Evolutionary conservation across 306 rosid species (phyloP), one percentile per base, ranked within the genome.

Genomic region (Fragaria iinumae): DNA sequence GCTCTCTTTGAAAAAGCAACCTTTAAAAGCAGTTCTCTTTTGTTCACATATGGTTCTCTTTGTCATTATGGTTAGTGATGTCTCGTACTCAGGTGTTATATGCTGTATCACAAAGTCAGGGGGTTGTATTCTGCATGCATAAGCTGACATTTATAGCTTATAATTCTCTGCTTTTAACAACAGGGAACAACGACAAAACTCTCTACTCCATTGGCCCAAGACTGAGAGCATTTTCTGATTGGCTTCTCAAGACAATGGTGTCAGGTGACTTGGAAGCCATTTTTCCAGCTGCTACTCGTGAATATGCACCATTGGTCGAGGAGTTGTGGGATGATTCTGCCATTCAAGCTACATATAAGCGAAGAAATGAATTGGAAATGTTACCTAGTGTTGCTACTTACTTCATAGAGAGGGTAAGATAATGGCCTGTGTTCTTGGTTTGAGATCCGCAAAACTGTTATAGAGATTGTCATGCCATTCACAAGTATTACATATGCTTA

Each of bases 251-350:
- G 91, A 89, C 89, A 48, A 96, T 92, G 96, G 97, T 84, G 50
- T 82, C 90, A 0, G 99, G 99, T 81, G 90, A 90, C 84, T 86
- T 96, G 82, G 99, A 92, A 84, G 91, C 91, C 65, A 88, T 96
- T 80, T 96, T 96, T 81, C 99, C 99, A 67, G 99, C 99, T 11
- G 99, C 99, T 70, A 92, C 92, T 62, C 93, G 97, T 81, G 99
- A 96, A 81, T 96, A 96, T 83, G 92, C 93, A 53, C 99, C 99
- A 18, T 64, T 92, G 73, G 85, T 96, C 36, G 98, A 89, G 80
- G 99, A 92, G 89, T 81, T 96, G 81, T 96, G 98, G 98, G 81
- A 86, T 64, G 93, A 89, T 83, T 79, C 92, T 57, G 99, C 99
- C 73, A 82, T 89, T 80, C 88, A 88, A 77, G 98, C 96, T 57